These are phyloP conservation scores for Laetiporus sulphureus DNA, from an alignment of 1,284 basidiomycete genomes.

Conservation along the genomic window DNA sequence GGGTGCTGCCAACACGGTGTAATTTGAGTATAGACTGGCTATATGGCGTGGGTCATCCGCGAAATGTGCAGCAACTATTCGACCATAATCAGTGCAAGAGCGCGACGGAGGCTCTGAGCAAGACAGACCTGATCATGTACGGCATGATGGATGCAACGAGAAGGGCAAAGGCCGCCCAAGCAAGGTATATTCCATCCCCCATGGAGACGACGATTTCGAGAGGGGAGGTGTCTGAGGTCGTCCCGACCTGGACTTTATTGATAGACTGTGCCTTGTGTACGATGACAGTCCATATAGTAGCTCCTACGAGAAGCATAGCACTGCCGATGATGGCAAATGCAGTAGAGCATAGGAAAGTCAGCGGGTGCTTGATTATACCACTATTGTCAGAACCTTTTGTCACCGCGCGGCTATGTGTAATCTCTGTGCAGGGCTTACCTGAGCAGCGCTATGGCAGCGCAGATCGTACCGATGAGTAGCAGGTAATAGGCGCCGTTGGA, in stretches of 20 bases:
- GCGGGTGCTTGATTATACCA: constrained; percentile 56
- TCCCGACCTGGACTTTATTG: constrained; percentile 43
- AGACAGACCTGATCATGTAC: constrained; percentile 70
- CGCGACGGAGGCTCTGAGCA: too few species aligned
- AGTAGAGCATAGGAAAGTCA: constrained; percentile 64
- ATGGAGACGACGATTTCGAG: constrained; percentile 55
- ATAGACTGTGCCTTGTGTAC: constrained; percentile 57
- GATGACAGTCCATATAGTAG: constrained; percentile 70
- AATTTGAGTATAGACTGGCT: too few species aligned
- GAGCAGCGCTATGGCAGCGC: constrained; percentile 56
- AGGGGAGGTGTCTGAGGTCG: constrained; percentile 30
- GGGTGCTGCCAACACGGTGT: too few species aligned
- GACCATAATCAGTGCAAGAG: too few species aligned
- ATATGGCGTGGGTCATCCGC: too few species aligned
- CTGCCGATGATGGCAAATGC: constrained; percentile 54
- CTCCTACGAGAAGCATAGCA: constrained; percentile 59
- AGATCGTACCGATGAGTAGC: constrained; percentile 65
- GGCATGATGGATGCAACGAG: constrained; percentile 58
- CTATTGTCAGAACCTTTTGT: constrained; percentile 35
- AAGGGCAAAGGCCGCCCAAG: constrained; percentile 67
- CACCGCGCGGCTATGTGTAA: constrained; percentile 4
- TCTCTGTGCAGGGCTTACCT: constrained; percentile 51
- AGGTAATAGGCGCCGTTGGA: constrained; percentile 71
- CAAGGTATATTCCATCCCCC: constrained; percentile 56
- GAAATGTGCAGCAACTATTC: too few species aligned